phyloP scores from a whole-genome alignment of 192 early-diverging fungal genomes.

The Piromyces finnis region DNA sequence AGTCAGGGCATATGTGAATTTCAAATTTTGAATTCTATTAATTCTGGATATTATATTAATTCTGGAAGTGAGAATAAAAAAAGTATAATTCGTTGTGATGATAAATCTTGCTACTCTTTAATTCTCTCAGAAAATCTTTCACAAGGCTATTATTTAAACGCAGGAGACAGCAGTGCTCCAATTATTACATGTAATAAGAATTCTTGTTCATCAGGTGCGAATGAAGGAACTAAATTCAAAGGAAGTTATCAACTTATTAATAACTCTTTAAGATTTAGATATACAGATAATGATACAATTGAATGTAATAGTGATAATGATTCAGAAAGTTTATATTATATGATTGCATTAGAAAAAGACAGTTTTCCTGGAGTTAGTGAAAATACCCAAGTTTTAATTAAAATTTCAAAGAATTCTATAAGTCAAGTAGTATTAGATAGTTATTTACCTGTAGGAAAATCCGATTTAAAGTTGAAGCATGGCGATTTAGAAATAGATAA shows the following conservation, averaged over 20 bases:
- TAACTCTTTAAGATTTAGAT: not conserved
- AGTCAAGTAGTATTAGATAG: not conserved
- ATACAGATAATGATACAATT: not conserved
- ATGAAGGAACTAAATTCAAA: not conserved
- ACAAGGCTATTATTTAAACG: not conserved
- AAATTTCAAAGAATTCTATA: not conserved
- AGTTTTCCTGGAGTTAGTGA: not conserved
- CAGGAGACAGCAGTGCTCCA: not conserved
- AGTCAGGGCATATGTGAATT: not conserved
- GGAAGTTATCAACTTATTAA: not conserved
- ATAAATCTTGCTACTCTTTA: not conserved
- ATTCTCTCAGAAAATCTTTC: not conserved
- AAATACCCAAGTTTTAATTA: not conserved
- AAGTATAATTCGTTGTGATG: not conserved
- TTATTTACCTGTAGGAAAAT: not conserved
- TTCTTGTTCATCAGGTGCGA: not conserved
- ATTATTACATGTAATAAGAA: not conserved
- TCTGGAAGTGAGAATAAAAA: not conserved
- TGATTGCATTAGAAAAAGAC: not conserved
- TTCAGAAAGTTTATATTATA: not conserved
- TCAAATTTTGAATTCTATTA: not conserved
- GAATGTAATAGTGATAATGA: not conserved
- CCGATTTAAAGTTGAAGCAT: not conserved
- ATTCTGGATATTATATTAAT: not conserved
- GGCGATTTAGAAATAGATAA: not conserved